Evolutionary conservation across 306 rosid genomes (phyloP).

Genomic region (Fragaria ananassa): DNA sequence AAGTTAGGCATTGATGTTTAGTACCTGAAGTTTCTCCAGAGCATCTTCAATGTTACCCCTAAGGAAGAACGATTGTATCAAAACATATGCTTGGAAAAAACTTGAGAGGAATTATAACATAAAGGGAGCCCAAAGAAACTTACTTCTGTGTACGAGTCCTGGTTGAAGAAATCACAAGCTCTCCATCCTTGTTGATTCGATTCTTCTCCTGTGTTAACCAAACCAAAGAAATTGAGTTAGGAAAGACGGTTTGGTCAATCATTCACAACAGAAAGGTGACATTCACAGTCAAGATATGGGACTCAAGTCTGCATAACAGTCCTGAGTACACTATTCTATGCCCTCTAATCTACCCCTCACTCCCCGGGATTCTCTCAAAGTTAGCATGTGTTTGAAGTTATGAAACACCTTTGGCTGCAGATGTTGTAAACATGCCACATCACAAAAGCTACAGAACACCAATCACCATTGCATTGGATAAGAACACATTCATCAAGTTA

Average conservation of each 20-base stretch:
- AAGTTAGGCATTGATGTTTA: neutral
- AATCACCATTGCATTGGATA: neutral
- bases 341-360: neutral
- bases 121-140: slow-evolving; percentile 30
- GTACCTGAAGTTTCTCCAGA: slow-evolving; percentile 59
- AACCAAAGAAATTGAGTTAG: slow-evolving; percentile 18
- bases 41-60: slow-evolving; percentile 72
- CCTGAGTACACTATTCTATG: neutral
- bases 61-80: slow-evolving; percentile 25
- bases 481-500: neutral
- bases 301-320: neutral
- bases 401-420: neutral
- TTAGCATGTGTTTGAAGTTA: neutral
- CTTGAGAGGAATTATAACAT: slow-evolving; percentile 18
- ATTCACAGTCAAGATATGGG: neutral
- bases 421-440: neutral
- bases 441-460: neutral
- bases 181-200: slow-evolving; percentile 90
- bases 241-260: slow-evolving; percentile 6
- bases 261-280: slow-evolving; percentile 12
- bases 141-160: slow-evolving; percentile 92
- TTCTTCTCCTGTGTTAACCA: slow-evolving; percentile 75
- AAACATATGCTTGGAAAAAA: slow-evolving; percentile 26
- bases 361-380: neutral
- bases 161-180: slow-evolving; percentile 92